These are phyloP conservation scores for Diplodia mutila DNA, from an alignment of 2,329 filamentous ascomycete genomes.

Conservation along the genomic window DNA sequence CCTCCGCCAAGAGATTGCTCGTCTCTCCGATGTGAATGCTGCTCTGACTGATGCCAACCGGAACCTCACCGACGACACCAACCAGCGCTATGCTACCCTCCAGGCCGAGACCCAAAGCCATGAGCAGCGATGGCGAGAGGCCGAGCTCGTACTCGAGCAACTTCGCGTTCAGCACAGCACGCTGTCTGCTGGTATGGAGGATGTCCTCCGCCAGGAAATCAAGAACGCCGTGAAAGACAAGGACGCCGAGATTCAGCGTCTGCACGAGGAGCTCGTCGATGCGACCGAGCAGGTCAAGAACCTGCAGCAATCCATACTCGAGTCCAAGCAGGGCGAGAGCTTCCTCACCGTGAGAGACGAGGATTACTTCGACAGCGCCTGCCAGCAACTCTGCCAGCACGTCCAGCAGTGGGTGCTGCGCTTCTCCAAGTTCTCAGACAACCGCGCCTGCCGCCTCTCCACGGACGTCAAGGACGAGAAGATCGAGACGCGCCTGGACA, in stretches of 20 bases:
- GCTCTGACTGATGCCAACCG: constrained; percentile 76
- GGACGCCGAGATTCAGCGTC: constrained; percentile 77
- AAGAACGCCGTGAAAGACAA: constrained; percentile 73
- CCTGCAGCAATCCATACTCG: constrained; percentile 63
- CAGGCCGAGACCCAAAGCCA: constrained; percentile 65
- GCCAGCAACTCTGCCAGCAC: constrained; percentile 92
- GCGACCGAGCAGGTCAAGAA: constrained; percentile 66
- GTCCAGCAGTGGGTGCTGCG: constrained; percentile 97
- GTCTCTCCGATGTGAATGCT: constrained; percentile 81
- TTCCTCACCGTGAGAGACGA: constrained; percentile 84
- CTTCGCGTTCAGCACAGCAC: constrained; percentile 66
- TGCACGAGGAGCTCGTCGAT: constrained; percentile 76
- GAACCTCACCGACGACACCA: constrained; percentile 75
- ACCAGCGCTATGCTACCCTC: constrained; percentile 69
- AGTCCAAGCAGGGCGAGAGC: constrained; percentile 63
- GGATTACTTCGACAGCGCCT: constrained; percentile 93
- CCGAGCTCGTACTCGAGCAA: constrained; percentile 70
- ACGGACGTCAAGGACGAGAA: constrained; percentile 88
- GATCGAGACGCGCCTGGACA: constrained; percentile 91
- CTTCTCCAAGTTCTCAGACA: constrained; percentile 97
- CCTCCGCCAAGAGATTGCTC: constrained; percentile 78
- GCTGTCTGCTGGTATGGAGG: constrained; percentile 65
- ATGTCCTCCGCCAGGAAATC: constrained; percentile 64
- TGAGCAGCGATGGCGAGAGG: constrained; percentile 59
- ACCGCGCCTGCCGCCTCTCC: constrained; percentile 81